Conservation (phyloP, 148 eudicot species). For the Nyssa sinensis region DNA sequence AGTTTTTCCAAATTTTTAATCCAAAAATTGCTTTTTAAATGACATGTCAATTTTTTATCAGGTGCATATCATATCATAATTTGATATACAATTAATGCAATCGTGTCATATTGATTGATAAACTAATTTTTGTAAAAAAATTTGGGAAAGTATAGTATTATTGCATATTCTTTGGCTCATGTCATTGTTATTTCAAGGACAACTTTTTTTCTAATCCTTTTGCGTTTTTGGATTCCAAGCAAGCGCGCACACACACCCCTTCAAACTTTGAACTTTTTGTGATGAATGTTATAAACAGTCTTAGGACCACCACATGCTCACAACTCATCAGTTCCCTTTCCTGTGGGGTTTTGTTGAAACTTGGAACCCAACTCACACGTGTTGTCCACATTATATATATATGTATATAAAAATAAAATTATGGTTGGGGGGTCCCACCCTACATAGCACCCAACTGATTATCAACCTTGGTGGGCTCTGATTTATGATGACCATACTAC, state of each 20-base stretch:
- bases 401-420: too few species aligned
- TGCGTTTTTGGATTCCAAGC: not conserved
- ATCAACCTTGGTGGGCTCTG: constrained; percentile 1
- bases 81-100: too few species aligned
- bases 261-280: constrained; percentile 5
- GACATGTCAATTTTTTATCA: too few species aligned
- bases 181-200: too few species aligned
- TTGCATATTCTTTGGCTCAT: too few species aligned
- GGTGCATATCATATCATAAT: too few species aligned
- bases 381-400: constrained; percentile 44
- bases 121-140: too few species aligned
- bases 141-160: too few species aligned
- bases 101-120: too few species aligned
- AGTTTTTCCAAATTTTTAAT: too few species aligned
- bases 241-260: not conserved
- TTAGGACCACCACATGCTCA: constrained; percentile 32
- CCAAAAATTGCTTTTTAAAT: too few species aligned
- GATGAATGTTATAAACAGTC: too few species aligned
- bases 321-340: constrained; percentile 40
- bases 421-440: constrained; percentile 7
- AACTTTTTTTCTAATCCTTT: not conserved
- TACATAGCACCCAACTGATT: not conserved
- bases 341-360: constrained; percentile 34
- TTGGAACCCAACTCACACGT: constrained; percentile 45
- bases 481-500: not conserved